phyloP scores from a whole-genome alignment of 495 filamentous ascomycete species.

The Talaromyces stipitatus region DNA sequence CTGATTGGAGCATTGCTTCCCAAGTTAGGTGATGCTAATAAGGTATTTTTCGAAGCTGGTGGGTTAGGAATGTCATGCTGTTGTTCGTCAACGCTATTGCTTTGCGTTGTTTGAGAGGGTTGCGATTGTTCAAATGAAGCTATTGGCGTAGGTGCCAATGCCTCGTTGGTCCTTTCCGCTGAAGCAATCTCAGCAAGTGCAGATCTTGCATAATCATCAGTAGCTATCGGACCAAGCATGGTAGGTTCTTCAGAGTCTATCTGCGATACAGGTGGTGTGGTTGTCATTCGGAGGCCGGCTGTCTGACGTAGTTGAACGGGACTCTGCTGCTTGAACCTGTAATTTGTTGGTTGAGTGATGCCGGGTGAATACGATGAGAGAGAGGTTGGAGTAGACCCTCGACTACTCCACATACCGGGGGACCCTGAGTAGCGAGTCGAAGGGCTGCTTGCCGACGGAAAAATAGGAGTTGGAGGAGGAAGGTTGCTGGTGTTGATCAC shows the following conservation, averaged over 20 bases:
- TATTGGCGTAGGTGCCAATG: slow-evolving; percentile 45
- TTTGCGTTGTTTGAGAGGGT: neutral
- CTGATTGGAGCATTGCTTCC: neutral
- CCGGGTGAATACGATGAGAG: slow-evolving; percentile 93
- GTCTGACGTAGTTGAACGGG: slow-evolving; percentile 61
- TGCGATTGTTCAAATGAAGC: slow-evolving; percentile 51
- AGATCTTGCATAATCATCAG: slow-evolving; percentile 6
- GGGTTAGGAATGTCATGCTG: neutral
- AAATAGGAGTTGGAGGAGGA: slow-evolving; percentile 57
- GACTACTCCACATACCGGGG: slow-evolving; percentile 77
- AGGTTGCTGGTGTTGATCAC: slow-evolving; percentile 47
- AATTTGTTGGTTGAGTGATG: slow-evolving; percentile 51
- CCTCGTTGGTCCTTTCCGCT: slow-evolving; percentile 21
- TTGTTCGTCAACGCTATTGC: neutral
- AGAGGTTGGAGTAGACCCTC: slow-evolving; percentile 90
- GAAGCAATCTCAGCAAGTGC: neutral
- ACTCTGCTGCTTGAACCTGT: slow-evolving; percentile 55
- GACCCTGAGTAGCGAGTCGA: slow-evolving; percentile 94
- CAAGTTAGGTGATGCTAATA: neutral
- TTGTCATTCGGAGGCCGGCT: slow-evolving; percentile 40
- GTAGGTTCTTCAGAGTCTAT: slow-evolving; percentile 48
- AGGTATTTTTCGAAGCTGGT: neutral
- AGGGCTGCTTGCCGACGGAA: slow-evolving; percentile 68
- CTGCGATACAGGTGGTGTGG: slow-evolving; percentile 56
- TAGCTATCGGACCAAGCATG: slow-evolving; percentile 9